These are phyloP conservation scores for Termitomyces sp. DNA, from an alignment of 768 basidiomycete genomes.

Conservation along the genomic window DNA sequence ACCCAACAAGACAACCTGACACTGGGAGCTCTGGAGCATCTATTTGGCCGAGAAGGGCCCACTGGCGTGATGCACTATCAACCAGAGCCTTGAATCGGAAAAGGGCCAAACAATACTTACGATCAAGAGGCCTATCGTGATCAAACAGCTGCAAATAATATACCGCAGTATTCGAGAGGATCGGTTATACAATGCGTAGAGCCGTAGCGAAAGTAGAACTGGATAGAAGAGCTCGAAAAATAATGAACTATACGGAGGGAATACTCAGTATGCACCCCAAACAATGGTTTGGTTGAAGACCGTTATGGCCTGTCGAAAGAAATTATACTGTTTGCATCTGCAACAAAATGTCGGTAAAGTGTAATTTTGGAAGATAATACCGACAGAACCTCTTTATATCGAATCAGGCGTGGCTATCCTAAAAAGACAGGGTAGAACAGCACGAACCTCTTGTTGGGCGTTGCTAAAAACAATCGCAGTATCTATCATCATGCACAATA, in stretches of 20 bases:
- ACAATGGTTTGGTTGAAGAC: neutral
- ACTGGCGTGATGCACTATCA: neutral
- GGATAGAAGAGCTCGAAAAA: neutral
- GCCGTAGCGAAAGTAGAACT: neutral
- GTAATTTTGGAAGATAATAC: neutral
- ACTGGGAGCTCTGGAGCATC: neutral
- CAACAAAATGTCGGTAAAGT: neutral
- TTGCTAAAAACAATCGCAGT: neutral
- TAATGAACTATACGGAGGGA: neutral
- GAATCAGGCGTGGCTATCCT: neutral
- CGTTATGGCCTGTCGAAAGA: neutral
- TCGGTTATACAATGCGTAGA: neutral
- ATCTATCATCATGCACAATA: neutral
- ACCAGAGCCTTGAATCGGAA: neutral
- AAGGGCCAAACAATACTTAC: neutral
- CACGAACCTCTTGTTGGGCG: neutral
- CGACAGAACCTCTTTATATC: neutral
- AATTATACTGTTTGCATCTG: neutral
- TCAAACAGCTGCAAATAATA: neutral
- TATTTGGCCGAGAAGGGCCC: neutral
- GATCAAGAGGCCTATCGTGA: neutral
- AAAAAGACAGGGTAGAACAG: neutral
- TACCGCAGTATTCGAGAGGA: neutral
- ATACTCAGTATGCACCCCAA: neutral
- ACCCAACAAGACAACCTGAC: neutral